These are phyloP conservation scores for Globisporangium mamillatum DNA, from an alignment of 352 stramenopile genomes.

Conservation along the genomic window DNA sequence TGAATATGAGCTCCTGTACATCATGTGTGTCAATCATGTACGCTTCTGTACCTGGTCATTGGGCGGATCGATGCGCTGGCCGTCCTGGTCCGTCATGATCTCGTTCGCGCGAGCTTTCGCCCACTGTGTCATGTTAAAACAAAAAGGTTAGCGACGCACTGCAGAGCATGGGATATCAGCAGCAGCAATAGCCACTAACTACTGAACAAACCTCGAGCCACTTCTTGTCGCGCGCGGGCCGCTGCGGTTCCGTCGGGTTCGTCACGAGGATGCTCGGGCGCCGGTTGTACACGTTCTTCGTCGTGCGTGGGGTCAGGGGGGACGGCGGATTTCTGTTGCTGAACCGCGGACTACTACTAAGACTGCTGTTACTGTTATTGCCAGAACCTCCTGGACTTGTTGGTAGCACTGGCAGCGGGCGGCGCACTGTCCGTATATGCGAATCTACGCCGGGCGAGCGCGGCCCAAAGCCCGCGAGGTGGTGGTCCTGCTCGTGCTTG, in stretches of 20 bases:
- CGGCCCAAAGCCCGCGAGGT: slow-evolving; percentile 34
- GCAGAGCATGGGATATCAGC: background rate
- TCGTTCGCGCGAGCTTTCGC: slow-evolving; percentile 36
- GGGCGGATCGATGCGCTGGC: slow-evolving; percentile 22
- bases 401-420: slow-evolving; percentile 1
- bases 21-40: background rate
- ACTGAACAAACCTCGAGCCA: slow-evolving; percentile 32
- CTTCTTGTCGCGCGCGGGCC: slow-evolving; percentile 24
- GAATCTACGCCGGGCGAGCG: slow-evolving; percentile 21
- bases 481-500: slow-evolving; percentile 36
- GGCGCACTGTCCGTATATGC: slow-evolving; percentile 13
- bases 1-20: too few relatives aligned
- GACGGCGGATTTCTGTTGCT: slow-evolving; percentile 1
- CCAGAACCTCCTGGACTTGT: background rate
- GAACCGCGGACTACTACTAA: background rate
- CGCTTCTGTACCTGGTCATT: slow-evolving; percentile 22
- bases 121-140: slow-evolving; percentile 30
- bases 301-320: background rate
- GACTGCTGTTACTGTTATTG: background rate
- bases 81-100: slow-evolving; percentile 27
- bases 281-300: slow-evolving; percentile 3
- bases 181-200: too few relatives aligned
- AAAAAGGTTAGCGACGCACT: background rate
- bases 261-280: slow-evolving; percentile 16
- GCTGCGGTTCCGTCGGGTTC: slow-evolving; percentile 17